Evolutionary conservation across 805 yeast species (phyloP), one percentile per base, ranked within the genome.

Genomic region (Wickerhamomyces rabaulensis): DNA sequence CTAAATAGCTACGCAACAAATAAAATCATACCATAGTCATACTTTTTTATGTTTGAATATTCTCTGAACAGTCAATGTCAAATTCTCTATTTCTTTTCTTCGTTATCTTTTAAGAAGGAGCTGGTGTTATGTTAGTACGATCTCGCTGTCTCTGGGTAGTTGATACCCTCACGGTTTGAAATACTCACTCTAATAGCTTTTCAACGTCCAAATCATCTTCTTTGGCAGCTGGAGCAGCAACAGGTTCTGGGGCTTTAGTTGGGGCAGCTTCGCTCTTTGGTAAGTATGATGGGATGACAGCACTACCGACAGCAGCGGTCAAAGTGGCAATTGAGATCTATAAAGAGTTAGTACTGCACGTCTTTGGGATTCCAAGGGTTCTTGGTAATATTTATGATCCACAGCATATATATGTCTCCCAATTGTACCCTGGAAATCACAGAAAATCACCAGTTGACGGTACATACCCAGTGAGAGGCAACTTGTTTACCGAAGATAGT

Each of bases 301-400:
- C 65, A 43, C 61, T 63, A 37, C 61, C 65, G 26, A 62, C 58
- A 26, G 68, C 67, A 16, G 66, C 53, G 20, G 63, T 54, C 16
- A 62, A 63, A 25, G 66, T 61, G 16, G 60, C 64, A 33, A 63
- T 55, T 15, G 66, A 58, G 41, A 63, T 64, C 70, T 65, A 53
- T 46, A 6, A 15, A 15, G 8, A 9, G n/a, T 29, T 29, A 23
- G 41, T 36, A 26, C 8, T 29, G 8, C 16, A 20, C 7, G n/a
- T 17, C 16, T 25, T 15, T 7, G 15, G 8, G 6, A 37, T 10
- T 19, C 23, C 27, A 25, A 25, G 27, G 27, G 27, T 25, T 25
- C 10, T 9, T 25, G 27, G 27, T 25, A 13, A 25, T 25, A 9
- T 9, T 25, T 6, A 13, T 3, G 20, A 12, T 19, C 13, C 35